Conservation (phyloP, 257 asterid genomes). For the Penstemon barbatus region DNA sequence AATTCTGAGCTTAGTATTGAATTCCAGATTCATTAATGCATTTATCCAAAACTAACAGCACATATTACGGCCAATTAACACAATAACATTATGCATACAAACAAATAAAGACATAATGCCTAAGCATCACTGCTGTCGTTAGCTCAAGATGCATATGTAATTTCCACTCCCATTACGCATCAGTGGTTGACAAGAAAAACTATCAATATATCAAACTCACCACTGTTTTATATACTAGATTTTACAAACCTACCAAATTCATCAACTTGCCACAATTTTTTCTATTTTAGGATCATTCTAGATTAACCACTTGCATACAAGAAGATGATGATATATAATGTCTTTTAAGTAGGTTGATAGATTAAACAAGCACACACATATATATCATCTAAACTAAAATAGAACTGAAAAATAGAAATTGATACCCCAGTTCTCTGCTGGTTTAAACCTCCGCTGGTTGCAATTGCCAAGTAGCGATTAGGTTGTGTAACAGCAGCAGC, state of each 20-base stretch:
- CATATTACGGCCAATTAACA: conserved; percentile 11
- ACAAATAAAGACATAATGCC: neutral
- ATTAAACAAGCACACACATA: neutral
- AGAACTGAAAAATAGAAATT: neutral
- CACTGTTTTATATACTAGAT: too few relatives aligned
- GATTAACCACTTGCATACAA: too few relatives aligned
- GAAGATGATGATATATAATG: too few relatives aligned
- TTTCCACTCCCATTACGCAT: too few relatives aligned
- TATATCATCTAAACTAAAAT: neutral
- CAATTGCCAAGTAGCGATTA: conserved; percentile 81
- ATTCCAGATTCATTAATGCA: neutral
- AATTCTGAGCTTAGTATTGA: conserved; percentile 20
- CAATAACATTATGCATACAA: neutral
- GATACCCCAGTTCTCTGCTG: conserved; percentile 99
- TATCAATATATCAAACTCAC: too few relatives aligned
- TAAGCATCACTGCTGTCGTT: too few relatives aligned
- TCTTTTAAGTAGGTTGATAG: too few relatives aligned
- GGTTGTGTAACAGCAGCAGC: conserved; percentile 55
- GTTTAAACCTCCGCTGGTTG: conserved; percentile 96
- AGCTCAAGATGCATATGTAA: too few relatives aligned
- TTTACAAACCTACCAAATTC: too few relatives aligned
- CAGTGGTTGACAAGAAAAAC: too few relatives aligned
- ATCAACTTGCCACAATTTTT: too few relatives aligned
- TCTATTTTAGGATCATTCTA: too few relatives aligned
- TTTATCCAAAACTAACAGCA: neutral